phyloP scores from a whole-genome alignment of 768 basidiomycete species.

The Pilatotrama ljubarskyi region DNA sequence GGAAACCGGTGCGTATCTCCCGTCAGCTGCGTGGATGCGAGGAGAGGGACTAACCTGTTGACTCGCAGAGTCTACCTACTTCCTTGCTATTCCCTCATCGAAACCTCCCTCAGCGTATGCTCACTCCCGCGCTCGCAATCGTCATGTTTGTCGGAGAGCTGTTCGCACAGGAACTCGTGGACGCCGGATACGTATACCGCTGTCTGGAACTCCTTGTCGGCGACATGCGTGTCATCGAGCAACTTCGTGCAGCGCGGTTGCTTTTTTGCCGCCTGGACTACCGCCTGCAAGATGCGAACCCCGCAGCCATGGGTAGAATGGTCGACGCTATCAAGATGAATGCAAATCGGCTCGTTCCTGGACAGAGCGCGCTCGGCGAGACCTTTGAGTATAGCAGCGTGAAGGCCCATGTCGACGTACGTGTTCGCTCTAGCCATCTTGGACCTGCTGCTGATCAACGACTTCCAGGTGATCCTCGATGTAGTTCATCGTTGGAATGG shows the following conservation, averaged over 20 bases:
- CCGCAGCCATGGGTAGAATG: background rate
- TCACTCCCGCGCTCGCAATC: constrained; percentile 2
- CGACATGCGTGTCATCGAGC: constrained; percentile 16
- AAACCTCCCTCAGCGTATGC: background rate
- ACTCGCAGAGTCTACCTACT: background rate
- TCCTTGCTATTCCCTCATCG: background rate
- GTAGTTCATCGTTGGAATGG: background rate
- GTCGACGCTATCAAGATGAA: background rate
- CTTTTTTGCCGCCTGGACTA: constrained; percentile 12
- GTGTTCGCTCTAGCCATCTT: background rate
- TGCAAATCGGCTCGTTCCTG: background rate
- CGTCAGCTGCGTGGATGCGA: background rate
- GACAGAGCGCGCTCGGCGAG: constrained; percentile 7
- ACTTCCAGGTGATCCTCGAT: background rate
- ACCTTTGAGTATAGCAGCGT: background rate
- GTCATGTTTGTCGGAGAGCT: constrained; percentile 15
- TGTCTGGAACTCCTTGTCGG: constrained; percentile 11
- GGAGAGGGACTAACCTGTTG: background rate
- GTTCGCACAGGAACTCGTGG: background rate
- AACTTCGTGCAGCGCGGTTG: constrained; percentile 15
- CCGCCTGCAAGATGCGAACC: background rate
- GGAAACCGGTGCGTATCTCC: constrained; percentile 11
- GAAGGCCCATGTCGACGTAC: background rate
- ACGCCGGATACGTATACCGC: background rate
- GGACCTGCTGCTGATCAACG: background rate